Evolutionary conservation across 2,329 filamentous ascomycete species (phyloP), one percentile per base, ranked within the genome.

Genomic region (Talaromyces funiculosus): DNA sequence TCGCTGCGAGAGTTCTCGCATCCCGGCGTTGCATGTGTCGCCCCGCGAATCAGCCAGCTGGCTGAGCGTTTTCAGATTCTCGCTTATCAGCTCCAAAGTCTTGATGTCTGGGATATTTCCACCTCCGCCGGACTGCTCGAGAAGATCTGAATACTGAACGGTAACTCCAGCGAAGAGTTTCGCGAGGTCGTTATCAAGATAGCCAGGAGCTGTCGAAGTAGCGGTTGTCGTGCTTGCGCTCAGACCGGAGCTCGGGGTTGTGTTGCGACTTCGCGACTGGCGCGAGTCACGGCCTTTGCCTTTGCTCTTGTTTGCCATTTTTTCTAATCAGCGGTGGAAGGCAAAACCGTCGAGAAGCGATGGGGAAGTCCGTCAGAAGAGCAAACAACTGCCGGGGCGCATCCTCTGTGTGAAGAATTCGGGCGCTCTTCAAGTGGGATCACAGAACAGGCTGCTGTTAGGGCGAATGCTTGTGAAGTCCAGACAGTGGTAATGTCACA

Each of bases 211-310:
- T 10, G 72, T 67, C n/a, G 45, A 59, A 16, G 66, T 60, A 1
- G 64, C 65, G 18, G 73, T 75, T 64, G 72, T 72, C 64, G 66
- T 73, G 62, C 78, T 78, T 38, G 77, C 74, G 63, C 80, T 80
- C 66, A 78, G 73, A 35, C 79, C 77, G 20, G 83, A 85, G 64
- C 82, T 81, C 20, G 85, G 85, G 3, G 85, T 87, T 16, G 84
- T 85, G 68, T 87, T 86, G 64, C 85, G 82, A 67, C 84, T 86
- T 63, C 81, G 80, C 53, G 83, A 83, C 42, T 78, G 79, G 58
- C 79, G 76, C 42, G 77, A 75, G 62, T 84, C 81, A 63, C 79
- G 80, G 53, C 75, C 77, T 68, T 84, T 84, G 49, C 78, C 74
- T 70, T 85, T 85, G 67, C 77, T 73, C 67, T 81, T 80, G 61